Percentiles rank a stretch among this genome's conserved stretches.
These are phyloP conservation scores for Ensete ventricosum DNA, from an alignment of 176 grass and related monocot genomes.

Conservation along the genomic window DNA sequence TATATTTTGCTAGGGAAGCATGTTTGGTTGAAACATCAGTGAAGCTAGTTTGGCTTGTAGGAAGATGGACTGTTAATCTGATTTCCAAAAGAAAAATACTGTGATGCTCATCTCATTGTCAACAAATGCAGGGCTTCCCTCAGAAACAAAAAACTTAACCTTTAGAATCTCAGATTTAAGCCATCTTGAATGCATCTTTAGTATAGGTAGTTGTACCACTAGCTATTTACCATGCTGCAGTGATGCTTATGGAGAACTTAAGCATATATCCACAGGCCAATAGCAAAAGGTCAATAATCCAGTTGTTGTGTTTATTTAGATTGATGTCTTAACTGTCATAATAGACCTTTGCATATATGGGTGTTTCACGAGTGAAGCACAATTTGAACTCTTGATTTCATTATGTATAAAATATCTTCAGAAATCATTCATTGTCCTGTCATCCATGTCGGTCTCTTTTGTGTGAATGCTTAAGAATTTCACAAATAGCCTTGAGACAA, in stretches of 20 bases:
- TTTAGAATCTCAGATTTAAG: neutral
- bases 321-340: too few species aligned
- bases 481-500: neutral
- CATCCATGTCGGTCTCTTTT: neutral
- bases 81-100: neutral
- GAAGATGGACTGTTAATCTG: too few species aligned
- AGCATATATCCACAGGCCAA: too few species aligned
- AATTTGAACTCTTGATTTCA: neutral
- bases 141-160: neutral
- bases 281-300: too few species aligned
- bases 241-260: too few species aligned
- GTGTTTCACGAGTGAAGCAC: too few species aligned
- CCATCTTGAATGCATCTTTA: neutral
- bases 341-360: too few species aligned
- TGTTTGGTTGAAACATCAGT: neutral
- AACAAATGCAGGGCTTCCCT: neutral
- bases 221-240: too few species aligned
- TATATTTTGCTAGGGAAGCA: neutral
- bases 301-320: too few species aligned
- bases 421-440: neutral
- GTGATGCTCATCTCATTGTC: neutral
- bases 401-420: neutral
- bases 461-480: neutral
- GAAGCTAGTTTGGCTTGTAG: too few species aligned
- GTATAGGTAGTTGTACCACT: neutral